Conservation (phyloP, 2,329 filamentous ascomycete genomes). For the Ceratocystiopsis sp. region DNA sequence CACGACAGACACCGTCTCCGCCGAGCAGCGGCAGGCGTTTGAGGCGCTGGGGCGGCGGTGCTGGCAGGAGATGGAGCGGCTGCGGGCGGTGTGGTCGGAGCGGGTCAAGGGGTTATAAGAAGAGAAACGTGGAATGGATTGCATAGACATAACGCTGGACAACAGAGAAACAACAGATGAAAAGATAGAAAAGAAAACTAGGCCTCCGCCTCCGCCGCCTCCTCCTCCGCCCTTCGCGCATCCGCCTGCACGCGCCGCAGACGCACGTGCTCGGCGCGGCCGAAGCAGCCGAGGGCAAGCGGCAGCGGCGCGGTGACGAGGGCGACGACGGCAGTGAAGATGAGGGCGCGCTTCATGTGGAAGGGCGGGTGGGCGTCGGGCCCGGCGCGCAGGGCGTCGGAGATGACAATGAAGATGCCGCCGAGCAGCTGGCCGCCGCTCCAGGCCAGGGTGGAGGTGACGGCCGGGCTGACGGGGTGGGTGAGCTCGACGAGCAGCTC, state of each 20-base stretch:
- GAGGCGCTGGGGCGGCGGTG: constrained; percentile 40
- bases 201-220: neutral
- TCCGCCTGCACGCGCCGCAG: constrained; percentile 34
- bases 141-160: neutral
- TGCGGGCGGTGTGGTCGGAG: constrained; percentile 51
- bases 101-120: neutral
- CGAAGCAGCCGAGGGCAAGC: constrained; percentile 53
- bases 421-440: constrained; percentile 72
- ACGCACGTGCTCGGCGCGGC: constrained; percentile 32
- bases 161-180: neutral
- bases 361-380: constrained; percentile 36
- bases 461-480: constrained; percentile 71
- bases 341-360: constrained; percentile 58
- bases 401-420: constrained; percentile 67
- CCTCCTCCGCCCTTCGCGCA: constrained; percentile 6
- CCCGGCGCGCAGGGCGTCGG: constrained; percentile 52
- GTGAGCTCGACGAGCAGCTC: constrained; percentile 80
- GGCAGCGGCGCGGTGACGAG: constrained; percentile 49
- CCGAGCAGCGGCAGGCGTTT: constrained; percentile 43
- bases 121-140: neutral
- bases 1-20: constrained; percentile 39
- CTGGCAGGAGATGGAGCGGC: constrained; percentile 56
- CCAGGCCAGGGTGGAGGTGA: constrained; percentile 75
- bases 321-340: constrained; percentile 63
- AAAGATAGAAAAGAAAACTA: neutral